phyloP scores from a whole-genome alignment of 345 rosid species.

The Gynandropsis gynandra region DNA sequence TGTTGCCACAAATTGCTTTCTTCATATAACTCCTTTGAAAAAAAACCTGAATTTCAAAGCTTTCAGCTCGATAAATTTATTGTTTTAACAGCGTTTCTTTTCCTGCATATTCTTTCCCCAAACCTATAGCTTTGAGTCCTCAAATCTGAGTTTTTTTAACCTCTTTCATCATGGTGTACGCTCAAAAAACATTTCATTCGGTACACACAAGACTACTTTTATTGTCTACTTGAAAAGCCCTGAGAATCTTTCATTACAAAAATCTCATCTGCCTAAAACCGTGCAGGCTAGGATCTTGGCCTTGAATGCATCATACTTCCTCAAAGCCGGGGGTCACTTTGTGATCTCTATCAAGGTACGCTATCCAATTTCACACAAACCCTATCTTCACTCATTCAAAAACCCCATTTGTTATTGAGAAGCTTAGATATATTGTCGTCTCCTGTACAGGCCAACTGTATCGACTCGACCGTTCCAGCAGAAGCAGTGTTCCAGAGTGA shows the following conservation, averaged over 20 bases:
- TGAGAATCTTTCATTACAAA: too few species aligned
- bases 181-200: too few species aligned
- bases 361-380: background rate
- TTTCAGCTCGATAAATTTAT: too few species aligned
- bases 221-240: too few species aligned
- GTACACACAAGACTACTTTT: too few species aligned
- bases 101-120: background rate
- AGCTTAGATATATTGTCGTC: background rate
- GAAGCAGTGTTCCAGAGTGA: slow-evolving; percentile 81
- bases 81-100: background rate
- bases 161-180: too few species aligned
- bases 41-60: too few species aligned
- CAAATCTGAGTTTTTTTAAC: too few species aligned
- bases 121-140: too few species aligned
- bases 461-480: slow-evolving; percentile 88
- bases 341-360: slow-evolving; percentile 94
- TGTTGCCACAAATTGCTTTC: slow-evolving; percentile 16
- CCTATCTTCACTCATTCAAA: background rate
- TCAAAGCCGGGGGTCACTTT: slow-evolving; percentile 93
- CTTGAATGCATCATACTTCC: slow-evolving; percentile 70
- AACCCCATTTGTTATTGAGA: too few species aligned
- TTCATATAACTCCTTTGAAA: too few species aligned
- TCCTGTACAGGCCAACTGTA: slow-evolving; percentile 78
- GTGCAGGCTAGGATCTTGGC: slow-evolving; percentile 91
- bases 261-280: too few species aligned